Evolutionary conservation across 2,329 filamentous ascomycete species (phyloP), one percentile per base, ranked within the genome.

Genomic region (Fusarium brachygibbosum): DNA sequence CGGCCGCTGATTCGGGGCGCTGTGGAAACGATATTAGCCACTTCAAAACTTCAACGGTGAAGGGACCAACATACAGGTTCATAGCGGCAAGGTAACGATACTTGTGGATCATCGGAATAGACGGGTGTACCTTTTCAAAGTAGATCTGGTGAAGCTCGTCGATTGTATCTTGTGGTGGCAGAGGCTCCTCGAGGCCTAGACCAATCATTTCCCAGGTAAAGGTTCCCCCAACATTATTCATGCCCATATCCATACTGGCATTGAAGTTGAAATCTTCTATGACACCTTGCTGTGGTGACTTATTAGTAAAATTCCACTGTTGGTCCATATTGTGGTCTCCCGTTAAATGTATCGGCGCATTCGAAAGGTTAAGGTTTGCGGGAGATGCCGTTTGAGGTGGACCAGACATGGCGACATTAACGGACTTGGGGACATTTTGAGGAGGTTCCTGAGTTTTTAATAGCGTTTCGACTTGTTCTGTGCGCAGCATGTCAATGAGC

Each of bases 381-480:
- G 69, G 44, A 75, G 66, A 58, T 68, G 76, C 68, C 75, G 79
- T 57, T 65, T 80, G 71, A 66, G 77, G 73, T 68, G 71, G 65
- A 63, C 38, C 69, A 35, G 73, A 55, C 19, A 77, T 66, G 31
- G 77, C 52, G 38, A 76, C 69, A 40, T 58, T 63, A 17, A 80
- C 73, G 34, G 75, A 71, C 71, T 79, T 80, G 59, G 77, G 74
- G 25, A 58, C 66, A 31, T 76, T 50, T 16, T 75, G 64, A 50
- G 74, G 74, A 29, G 85, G 80, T 55, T 93, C 91, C 76, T 97
- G 91, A 8, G 88, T 93, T 82, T 95, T 97, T 64, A 98, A 83
- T 58, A 98, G 82, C 3, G 92, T 96, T 83, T 98, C 95, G 57
- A 98, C 94, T 85, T 98, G 94, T 79, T 95, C 93, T 97, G 53